Conservation (phyloP, 2,329 filamentous ascomycete species). For the Neofusicoccum cordaticola region DNA sequence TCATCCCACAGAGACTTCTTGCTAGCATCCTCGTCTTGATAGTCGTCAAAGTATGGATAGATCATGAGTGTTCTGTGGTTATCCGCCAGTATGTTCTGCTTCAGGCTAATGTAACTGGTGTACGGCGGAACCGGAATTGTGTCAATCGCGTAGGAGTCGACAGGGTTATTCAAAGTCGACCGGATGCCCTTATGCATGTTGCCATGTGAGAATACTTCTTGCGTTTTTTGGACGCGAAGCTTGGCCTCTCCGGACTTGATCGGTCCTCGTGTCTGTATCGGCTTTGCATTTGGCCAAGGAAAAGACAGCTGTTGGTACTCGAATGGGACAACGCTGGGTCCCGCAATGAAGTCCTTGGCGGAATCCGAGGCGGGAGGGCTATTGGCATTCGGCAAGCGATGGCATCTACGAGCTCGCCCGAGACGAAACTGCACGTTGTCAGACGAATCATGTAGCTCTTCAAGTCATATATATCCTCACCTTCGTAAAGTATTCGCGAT, state of each 20-base stretch:
- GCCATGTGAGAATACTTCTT: not conserved
- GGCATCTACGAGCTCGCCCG: constrained; percentile 2
- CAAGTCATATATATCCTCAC: not conserved
- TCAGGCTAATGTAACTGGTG: constrained; percentile 42
- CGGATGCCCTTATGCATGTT: not conserved
- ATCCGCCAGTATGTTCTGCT: constrained; percentile 40
- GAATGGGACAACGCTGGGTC: not conserved
- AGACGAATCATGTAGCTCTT: not conserved
- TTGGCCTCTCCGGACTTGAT: not conserved
- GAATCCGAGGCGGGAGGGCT: not conserved
- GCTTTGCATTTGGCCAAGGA: not conserved
- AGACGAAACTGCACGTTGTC: not conserved
- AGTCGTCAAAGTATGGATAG: constrained; percentile 34
- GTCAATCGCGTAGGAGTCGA: constrained; percentile 16
- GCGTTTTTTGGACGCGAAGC: not conserved
- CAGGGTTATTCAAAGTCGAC: not conserved
- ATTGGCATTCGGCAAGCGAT: not conserved
- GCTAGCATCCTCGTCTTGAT: constrained; percentile 17
- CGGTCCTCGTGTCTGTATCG: not conserved
- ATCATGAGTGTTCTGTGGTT: constrained; percentile 42
- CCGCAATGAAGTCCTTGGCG: not conserved
- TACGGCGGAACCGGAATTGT: constrained; percentile 34
- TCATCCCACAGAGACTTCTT: constrained; percentile 26
- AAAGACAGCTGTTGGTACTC: not conserved
- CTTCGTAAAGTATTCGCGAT: constrained; percentile 19